Base-by-base conservation (phyloP, 129 eudicot genomes). In the Helianthus tuberosus region DNA sequence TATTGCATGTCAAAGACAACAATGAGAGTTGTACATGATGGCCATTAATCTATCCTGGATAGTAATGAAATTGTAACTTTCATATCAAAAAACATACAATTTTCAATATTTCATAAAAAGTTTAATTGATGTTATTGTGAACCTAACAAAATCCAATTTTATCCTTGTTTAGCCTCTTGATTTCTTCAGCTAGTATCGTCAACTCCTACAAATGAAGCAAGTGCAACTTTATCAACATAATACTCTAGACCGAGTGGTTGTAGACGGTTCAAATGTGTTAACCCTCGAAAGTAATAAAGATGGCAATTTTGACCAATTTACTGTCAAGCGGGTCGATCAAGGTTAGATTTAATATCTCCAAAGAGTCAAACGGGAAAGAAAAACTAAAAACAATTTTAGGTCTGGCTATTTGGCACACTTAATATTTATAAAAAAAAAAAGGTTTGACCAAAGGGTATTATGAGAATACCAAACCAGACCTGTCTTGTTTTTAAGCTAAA, bases 121-220 rank as follows among this genome's bases (percentile, higher is more conserved):
- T 52, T 78, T 48, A 38, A 47, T 41, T 50, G 72, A 63, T 64
- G n/a, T 59, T 78, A 49, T 62, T 15, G 66, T 70, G 14, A 49
- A 78, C 82, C 81, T 77, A 77, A 77, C 38, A 69, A 50, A 74
- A 81, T 77, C 82, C 69, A 72, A 67, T 43, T 43, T 77, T 52
- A 84, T 73, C 80, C 84, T 83, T 75, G 63, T 77, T 72, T 77
- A 51, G 84, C 90, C 75, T 89, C 88, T 71, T 77, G 89, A 78
- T 82, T 39, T 39, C 92, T 86, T 89, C 90, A 89, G 80, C 96
- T 86, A 86, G 88, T 89, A 88, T 89, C 81, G 81, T 86, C 87
- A 82, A 75, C 12, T 71, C 92, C 92, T 86, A 86, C 96, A 89
- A 79, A 73, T 75, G 84, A 85, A 89, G 82, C 76, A 76, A 68